A percentile compares a stretch with the other conserved stretches of the same genome.
These are phyloP conservation scores for Tetrahymena malaccensis DNA, from an alignment of 73 alveolate genomes.

Conservation along the genomic window DNA sequence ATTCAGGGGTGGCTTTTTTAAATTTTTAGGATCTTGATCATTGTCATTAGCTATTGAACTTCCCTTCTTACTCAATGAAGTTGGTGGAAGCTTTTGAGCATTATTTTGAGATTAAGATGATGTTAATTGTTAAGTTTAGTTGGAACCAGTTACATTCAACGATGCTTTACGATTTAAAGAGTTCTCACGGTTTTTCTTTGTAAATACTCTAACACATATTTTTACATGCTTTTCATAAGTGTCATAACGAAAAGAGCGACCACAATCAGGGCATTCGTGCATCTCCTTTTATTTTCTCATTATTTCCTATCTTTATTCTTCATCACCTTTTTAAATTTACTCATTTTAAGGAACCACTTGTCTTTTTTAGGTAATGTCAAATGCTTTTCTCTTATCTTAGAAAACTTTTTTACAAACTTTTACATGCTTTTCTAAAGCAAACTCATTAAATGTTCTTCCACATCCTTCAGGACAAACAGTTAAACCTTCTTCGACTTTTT, in stretches of 20 bases:
- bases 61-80: not conserved
- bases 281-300: not conserved
- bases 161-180: not conserved
- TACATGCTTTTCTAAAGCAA: constrained; percentile 49
- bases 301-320: not conserved
- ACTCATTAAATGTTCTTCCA: constrained; percentile 56
- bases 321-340: constrained; percentile 5
- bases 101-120: not conserved
- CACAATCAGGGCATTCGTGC: not conserved
- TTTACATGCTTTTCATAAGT: not conserved
- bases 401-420: constrained; percentile 73
- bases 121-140: not conserved
- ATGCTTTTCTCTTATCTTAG: constrained; percentile 55
- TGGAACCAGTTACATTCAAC: not conserved
- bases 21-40: not conserved
- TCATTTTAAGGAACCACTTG: constrained; percentile 26
- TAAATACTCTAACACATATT: not conserved
- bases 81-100: not conserved
- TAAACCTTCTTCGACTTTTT: constrained; percentile 2
- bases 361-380: constrained; percentile 53
- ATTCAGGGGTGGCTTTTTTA: not conserved
- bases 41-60: not conserved
- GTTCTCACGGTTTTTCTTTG: not conserved
- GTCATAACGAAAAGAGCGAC: not conserved
- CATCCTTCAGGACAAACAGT: constrained; percentile 47